Base-by-base conservation (phyloP, 805 yeast genomes). In the Barnettozyma vustinii region DNA sequence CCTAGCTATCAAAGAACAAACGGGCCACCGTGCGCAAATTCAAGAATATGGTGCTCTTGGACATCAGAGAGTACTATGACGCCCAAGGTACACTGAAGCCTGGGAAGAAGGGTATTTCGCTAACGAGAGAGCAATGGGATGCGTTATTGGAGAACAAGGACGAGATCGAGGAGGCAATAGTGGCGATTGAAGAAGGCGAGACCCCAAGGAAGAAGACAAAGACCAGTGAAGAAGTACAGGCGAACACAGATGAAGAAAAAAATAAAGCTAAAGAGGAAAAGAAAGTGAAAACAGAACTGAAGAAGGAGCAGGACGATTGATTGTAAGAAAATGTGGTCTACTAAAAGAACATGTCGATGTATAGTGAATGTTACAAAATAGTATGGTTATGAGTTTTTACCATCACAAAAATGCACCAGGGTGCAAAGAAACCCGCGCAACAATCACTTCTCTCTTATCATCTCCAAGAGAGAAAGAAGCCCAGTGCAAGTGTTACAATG, bases 31-130 rank as follows among this genome's bases (percentile, higher is more conserved):
- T 92, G 16, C 75, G 89, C 49, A 77, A 76, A 55, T 91, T 80
- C 71, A 82, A 85, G 48, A 81, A 82, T 45, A 69, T 71, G 48
- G 77, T 77, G 32, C 68, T 90, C 55, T 80, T 92, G 13, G 96
- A 91, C 59, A 86, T 91, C 46, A 76, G 98, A 50, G 97, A 91
- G 63, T 89, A 73, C 68, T 91, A 88, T 12, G 73, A 72, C 46
- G 79, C 72, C n/a, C 68, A 71, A 9, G 84, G 84, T 6, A 83
- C 81, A 52, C 72, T 75, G 69, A 75, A 75, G 51, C 98, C 98
- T 0, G 96, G 96, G 1, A 84, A 81, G 60, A 91, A 91, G 66
- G 87, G 87, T 0, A 79, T 83, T 19, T 72, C 87, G 1, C 62
- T 83, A 23, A 78, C 83, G 1, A 75, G 70, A 53, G 84, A 74